Base-by-base conservation (phyloP, 495 filamentous ascomycete genomes). In the Talaromyces ruber region DNA sequence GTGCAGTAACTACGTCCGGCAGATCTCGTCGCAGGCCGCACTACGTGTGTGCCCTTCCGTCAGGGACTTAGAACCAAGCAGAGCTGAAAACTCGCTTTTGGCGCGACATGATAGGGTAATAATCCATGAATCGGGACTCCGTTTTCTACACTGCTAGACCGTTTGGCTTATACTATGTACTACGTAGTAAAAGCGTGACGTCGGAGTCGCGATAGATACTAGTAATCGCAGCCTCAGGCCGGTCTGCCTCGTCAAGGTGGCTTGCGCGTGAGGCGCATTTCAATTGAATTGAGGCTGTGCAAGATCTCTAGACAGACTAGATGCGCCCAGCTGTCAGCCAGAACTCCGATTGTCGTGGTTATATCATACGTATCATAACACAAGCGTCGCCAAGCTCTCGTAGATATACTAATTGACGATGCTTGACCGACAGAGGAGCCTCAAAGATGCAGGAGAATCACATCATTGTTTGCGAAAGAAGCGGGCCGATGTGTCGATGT, bases 181-280 rank as follows among this genome's bases (percentile, higher is more conserved):
- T n/a, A n/a, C n/a, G n/a, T n/a, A 2, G 8, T 21, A 6, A 8
- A 47, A 47, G 21, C 8, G 18, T 47, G 43, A 47, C 34, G 34
- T 39, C 16, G 34, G 34, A 39, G 34, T 39, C 14, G 34, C 34
- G 34, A 39, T 39, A 39, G 34, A 4, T 22, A n/a, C 18, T 7
- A 47, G 16, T 54, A 52, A 54, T 54, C 28, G 52, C 52, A 28
- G 52, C 52, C 52, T 54, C 52, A 54, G 52, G 52, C 22, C 24
- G 14, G 26, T 54, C 51, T 26, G 51, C 51, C 51, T 54, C 21
- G 43, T 47, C 51, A n/a, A 52, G 9, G 51, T 54, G 51, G 51
- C 51, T 54, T 12, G 51, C 7, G 51, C 51, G 22, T 54, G 51
- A 54, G 51, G 51, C 51, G 18, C 22, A 54, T 54, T 28, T 25